Evolutionary conservation across 148 eudicot genomes (phyloP).

Genomic region (Amaranthus hypochondriacus): DNA sequence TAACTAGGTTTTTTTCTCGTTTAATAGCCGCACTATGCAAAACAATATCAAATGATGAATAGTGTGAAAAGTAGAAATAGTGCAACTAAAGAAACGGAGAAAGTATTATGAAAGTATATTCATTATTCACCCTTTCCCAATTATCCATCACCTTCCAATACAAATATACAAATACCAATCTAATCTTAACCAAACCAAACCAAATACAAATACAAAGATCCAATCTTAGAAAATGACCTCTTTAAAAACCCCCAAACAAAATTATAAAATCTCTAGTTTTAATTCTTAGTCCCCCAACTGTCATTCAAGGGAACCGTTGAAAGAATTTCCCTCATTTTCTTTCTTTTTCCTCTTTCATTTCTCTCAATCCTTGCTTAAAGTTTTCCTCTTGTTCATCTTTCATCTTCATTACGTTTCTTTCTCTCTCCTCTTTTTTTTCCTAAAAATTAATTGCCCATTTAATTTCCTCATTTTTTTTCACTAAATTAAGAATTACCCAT

Average conservation of each 20-base stretch:
- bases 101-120: background rate
- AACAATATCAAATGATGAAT: too few relatives aligned
- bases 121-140: background rate
- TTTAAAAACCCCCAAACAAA: background rate
- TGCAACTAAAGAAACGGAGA: too few relatives aligned
- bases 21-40: too few relatives aligned
- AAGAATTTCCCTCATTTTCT: constrained; percentile 3
- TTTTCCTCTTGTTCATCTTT: constrained; percentile 1
- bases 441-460: background rate
- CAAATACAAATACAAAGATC: background rate
- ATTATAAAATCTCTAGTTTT: background rate
- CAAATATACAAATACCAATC: background rate
- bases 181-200: constrained; percentile 5
- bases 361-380: constrained; percentile 26
- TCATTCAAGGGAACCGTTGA: constrained; percentile 28
- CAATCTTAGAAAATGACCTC: constrained; percentile 2
- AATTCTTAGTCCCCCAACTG: constrained; percentile 22
- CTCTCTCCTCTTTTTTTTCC: constrained; percentile 10
- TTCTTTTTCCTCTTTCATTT: background rate
- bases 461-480: background rate
- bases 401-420: constrained; percentile 23
- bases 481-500: background rate
- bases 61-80: too few relatives aligned
- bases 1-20: too few relatives aligned
- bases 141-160: background rate